Conservation (phyloP, 2,329 filamentous ascomycete genomes). For the Lasiodiplodia citricola region DNA sequence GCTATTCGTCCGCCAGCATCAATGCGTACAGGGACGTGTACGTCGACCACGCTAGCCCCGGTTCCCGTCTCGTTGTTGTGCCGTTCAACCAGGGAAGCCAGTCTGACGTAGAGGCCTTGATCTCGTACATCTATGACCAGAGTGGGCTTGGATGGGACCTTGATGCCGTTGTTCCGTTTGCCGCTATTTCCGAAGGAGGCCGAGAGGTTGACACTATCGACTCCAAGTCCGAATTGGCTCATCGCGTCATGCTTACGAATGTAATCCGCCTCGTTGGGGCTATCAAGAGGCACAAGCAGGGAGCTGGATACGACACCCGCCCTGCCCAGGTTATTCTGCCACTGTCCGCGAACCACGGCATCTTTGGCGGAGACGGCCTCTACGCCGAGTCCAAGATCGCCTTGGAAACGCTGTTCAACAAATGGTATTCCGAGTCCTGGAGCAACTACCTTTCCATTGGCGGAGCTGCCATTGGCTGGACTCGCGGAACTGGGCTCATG, state of each 20-base stretch:
- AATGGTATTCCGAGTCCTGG: constrained; percentile 47
- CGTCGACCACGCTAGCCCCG: constrained; percentile 37
- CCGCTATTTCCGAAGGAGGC: constrained; percentile 47
- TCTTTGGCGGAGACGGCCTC: constrained; percentile 51
- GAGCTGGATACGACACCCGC: constrained; percentile 36
- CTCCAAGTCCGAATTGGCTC: constrained; percentile 44
- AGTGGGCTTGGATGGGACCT: constrained; percentile 41
- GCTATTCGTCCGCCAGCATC: constrained; percentile 35
- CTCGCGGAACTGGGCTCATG: constrained; percentile 53
- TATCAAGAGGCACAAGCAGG: constrained; percentile 40
- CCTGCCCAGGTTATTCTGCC: constrained; percentile 50
- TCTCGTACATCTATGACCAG: constrained; percentile 46
- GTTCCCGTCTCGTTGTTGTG: constrained; percentile 44
- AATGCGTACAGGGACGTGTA: constrained; percentile 46
- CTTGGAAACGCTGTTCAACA: constrained; percentile 44
- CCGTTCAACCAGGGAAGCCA: constrained; percentile 51
- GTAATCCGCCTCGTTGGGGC: constrained; percentile 45
- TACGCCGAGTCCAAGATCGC: constrained; percentile 54
- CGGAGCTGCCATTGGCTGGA: constrained; percentile 54
- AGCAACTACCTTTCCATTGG: constrained; percentile 46
- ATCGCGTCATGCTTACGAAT: constrained; percentile 49
- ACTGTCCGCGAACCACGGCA: constrained; percentile 53
- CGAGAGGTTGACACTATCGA: constrained; percentile 44
- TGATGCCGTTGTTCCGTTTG: constrained; percentile 51
- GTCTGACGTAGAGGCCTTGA: constrained; percentile 45